Evolutionary conservation across 2,329 filamentous ascomycete species (phyloP), one percentile per base, ranked within the genome.

Genomic region (Cadophora sp.): DNA sequence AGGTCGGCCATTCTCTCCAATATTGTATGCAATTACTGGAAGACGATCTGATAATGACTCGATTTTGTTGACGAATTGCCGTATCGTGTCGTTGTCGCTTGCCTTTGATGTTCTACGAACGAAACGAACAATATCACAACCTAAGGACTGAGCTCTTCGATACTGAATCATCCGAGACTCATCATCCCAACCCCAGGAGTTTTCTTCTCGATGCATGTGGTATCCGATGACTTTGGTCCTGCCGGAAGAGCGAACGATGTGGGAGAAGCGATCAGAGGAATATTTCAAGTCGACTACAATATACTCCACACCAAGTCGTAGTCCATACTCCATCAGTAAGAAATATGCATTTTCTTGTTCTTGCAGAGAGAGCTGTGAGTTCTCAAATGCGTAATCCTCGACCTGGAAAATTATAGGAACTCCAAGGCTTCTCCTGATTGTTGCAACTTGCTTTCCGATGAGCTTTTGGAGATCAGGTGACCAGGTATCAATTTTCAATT

Each of bases 281-380:
- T 85, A 80, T 9, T 86, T 84, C 19, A 92, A 78, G 75, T 92
- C 89, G 5, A 92, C 79, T 40, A 64, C 51, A 27, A 64, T 56
- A 72, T 88, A 92, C 64, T 91, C 89, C 1, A 90, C 88, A 1
- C 86, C 88, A 55, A 92, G 82, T 16, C 89, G 86, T 26, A 92
- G 79, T 5, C 89, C 90, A 69, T 91, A 87, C 50, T 87, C 83
- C 26, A 91, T 81, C 31, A 91, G 79, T 65, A 85, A 82, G 16
- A 87, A 78, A 73, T 91, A 90, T 63, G 81, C 77, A 7, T 76
- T 66, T 53, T 76, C 74, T 43, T 74, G 73, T 31, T 75, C 71
- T n/a, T 68, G 50, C 11, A 67, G 59, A 5, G 74, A 73, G 5
- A 74, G 46, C 14, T 70, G 62, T 9, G 74, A 64, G 60, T 72